phyloP scores from a whole-genome alignment of 176 grass and related monocot genomes.

The Bothriochloa decipiens region DNA sequence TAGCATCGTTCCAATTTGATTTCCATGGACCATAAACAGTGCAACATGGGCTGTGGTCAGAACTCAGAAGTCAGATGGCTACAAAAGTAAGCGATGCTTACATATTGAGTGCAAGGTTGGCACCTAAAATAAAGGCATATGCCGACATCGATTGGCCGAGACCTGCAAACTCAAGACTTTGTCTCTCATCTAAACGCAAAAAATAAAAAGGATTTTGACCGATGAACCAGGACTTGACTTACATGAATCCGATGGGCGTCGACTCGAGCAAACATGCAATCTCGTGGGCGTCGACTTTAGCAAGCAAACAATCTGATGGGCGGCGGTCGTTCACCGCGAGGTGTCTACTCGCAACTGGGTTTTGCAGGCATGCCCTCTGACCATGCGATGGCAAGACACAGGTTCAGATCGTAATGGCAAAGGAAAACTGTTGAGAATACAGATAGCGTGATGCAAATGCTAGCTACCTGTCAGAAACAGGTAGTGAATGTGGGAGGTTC shows the following conservation, averaged over 20 bases:
- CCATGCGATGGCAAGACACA: neutral
- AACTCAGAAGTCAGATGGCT: conserved; percentile 24
- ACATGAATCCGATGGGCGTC: conserved; percentile 50
- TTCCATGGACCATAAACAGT: conserved; percentile 17
- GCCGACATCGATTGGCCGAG: conserved; percentile 18
- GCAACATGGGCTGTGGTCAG: conserved; percentile 36
- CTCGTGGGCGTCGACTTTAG: conserved; percentile 41
- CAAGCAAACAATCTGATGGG: conserved; percentile 7
- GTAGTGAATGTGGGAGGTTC: neutral
- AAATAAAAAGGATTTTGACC: conserved; percentile 29
- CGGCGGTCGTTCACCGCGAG: neutral
- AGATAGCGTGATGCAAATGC: neutral
- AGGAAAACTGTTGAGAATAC: neutral
- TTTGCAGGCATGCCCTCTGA: neutral
- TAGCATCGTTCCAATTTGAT: neutral
- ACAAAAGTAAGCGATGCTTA: conserved; percentile 44
- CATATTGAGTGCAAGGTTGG: conserved; percentile 28
- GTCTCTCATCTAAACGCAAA: conserved; percentile 7
- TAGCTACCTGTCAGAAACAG: conserved; percentile 18
- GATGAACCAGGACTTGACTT: neutral
- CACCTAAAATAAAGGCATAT: conserved; percentile 27
- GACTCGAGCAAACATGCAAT: conserved; percentile 33
- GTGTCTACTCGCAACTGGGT: conserved; percentile 18
- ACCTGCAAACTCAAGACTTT: conserved; percentile 27
- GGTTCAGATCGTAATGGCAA: neutral